A percentile compares a stretch with the other conserved stretches of the same genome.
phyloP scores from a whole-genome alignment of 2,329 filamentous ascomycete species.

The Paramyrothecium roridum region DNA sequence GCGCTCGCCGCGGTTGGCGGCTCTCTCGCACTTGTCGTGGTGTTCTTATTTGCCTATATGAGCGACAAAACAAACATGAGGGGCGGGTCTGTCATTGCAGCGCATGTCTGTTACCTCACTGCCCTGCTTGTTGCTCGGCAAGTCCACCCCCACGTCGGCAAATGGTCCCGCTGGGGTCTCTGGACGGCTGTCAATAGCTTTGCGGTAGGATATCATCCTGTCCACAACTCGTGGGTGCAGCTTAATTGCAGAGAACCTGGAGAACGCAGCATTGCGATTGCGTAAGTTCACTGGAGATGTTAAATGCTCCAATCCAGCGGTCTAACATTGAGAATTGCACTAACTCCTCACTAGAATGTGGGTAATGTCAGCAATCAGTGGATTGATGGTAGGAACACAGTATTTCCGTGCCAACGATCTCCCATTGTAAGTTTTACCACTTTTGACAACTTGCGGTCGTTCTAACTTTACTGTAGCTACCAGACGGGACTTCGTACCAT shows the following conservation, averaged over 20 bases:
- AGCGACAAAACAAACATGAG: conserved; percentile 38
- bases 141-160: conserved; percentile 38
- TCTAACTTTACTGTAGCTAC: conserved; percentile 27
- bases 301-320: neutral
- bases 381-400: conserved; percentile 46
- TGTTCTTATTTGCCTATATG: conserved; percentile 44
- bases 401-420: conserved; percentile 38
- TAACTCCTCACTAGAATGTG: conserved; percentile 21
- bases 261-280: conserved; percentile 43
- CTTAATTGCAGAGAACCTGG: conserved; percentile 41
- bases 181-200: conserved; percentile 48
- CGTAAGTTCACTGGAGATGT: conserved; percentile 25
- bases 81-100: conserved; percentile 38
- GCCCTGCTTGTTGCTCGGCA: conserved; percentile 35
- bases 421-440: conserved; percentile 23
- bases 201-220: conserved; percentile 48
- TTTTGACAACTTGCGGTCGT: neutral
- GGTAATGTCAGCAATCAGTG: conserved; percentile 45
- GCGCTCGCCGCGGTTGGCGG: conserved; percentile 38
- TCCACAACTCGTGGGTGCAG: conserved; percentile 49
- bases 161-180: conserved; percentile 46
- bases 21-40: conserved; percentile 39
- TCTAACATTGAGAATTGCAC: neutral
- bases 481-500: conserved; percentile 38
- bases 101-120: conserved; percentile 42